Evolutionary conservation across 768 basidiomycete genomes (phyloP).

Genomic region (Austroboletus festivus): DNA sequence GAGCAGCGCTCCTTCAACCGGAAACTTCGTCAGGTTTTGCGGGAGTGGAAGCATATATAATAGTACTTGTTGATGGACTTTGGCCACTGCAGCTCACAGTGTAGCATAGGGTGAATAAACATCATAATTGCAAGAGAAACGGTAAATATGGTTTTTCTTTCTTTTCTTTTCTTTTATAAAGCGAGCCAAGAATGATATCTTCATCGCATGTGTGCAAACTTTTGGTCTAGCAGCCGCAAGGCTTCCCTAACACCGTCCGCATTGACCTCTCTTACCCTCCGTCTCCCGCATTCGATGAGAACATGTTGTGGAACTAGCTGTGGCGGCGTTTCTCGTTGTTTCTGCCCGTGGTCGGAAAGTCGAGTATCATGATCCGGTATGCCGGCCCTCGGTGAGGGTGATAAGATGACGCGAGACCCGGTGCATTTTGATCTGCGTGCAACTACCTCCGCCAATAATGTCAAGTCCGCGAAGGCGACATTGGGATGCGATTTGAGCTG

Average conservation of each 20-base stretch:
- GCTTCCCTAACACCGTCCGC: slow-evolving; percentile 74
- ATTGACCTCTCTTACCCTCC: slow-evolving; percentile 62
- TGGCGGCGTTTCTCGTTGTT: slow-evolving; percentile 41
- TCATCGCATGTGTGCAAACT: slow-evolving; percentile 42
- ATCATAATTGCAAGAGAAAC: background rate
- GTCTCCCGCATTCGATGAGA: slow-evolving; percentile 59
- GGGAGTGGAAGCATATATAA: slow-evolving; percentile 22
- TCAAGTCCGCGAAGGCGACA: slow-evolving; percentile 78
- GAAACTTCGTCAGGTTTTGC: slow-evolving; percentile 33
- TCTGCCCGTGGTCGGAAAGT: slow-evolving; percentile 32
- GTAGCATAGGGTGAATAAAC: slow-evolving; percentile 8
- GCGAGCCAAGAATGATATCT: background rate
- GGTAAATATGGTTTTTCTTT: background rate
- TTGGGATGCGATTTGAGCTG: slow-evolving; percentile 87
- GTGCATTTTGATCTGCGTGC: slow-evolving; percentile 76
- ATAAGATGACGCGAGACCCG: slow-evolving; percentile 63
- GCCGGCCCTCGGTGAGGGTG: slow-evolving; percentile 47
- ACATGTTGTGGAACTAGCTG: slow-evolving; percentile 60
- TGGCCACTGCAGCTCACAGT: no score
- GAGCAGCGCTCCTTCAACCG: slow-evolving; percentile 37
- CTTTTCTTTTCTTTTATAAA: slow-evolving; percentile 2
- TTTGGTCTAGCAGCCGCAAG: slow-evolving; percentile 67
- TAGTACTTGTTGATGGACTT: background rate
- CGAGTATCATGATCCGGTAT: slow-evolving; percentile 42
- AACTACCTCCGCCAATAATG: slow-evolving; percentile 85